Conservation (phyloP, 345 rosid species). For the Salix koriyanagi region DNA sequence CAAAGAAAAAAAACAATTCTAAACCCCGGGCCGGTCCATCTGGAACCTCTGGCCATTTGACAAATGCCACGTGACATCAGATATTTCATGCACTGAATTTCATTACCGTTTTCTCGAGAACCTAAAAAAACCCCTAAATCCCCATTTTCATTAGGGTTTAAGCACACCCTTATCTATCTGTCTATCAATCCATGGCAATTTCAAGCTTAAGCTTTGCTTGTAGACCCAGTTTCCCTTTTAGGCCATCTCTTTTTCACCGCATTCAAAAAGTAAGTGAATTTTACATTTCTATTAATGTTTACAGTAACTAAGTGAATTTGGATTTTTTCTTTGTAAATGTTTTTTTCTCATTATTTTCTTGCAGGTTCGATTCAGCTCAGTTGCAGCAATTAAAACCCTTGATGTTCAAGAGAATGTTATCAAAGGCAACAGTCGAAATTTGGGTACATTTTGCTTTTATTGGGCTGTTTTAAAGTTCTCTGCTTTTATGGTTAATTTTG, state of each 20-base stretch:
- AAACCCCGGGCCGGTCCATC: not conserved
- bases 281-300: not conserved
- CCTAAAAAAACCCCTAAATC: slow-evolving; percentile 20
- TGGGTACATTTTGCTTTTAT: slow-evolving; percentile 11
- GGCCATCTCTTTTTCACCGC: slow-evolving; percentile 35
- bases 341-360: slow-evolving; percentile 3
- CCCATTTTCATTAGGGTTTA: slow-evolving; percentile 18
- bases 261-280: slow-evolving; percentile 39
- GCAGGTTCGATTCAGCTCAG: slow-evolving; percentile 40
- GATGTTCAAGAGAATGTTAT: slow-evolving; percentile 42
- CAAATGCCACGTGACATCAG: not conserved
- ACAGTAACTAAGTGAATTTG: not conserved
- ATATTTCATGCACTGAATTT: not conserved
- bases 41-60: not conserved
- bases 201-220: slow-evolving; percentile 45
- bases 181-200: slow-evolving; percentile 39
- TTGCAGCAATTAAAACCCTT: slow-evolving; percentile 38
- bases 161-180: slow-evolving; percentile 15
- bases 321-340: not conserved
- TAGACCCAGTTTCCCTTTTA: slow-evolving; percentile 39
- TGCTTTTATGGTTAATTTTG: not conserved
- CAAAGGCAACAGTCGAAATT: slow-evolving; percentile 16
- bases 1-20: no score
- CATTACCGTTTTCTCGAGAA: slow-evolving; percentile 15
- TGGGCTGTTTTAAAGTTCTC: not conserved